Evolutionary conservation across 1,139 yeast genomes (phyloP), one percentile per base, ranked within the genome.

Genomic region (Saccharomyces hybrid): DNA sequence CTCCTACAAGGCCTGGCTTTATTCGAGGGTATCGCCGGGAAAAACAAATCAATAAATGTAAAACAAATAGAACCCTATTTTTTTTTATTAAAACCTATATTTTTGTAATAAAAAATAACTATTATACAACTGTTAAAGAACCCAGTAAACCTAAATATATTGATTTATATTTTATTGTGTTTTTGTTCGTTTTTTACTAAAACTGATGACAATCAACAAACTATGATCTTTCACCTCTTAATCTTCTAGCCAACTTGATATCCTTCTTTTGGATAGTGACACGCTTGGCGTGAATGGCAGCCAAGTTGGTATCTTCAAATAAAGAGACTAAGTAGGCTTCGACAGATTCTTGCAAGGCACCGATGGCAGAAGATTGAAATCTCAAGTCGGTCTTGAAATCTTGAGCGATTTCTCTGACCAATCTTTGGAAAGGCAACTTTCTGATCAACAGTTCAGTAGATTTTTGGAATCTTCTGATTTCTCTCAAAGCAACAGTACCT

Each of bases 401-500:
- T 79, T 90, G 97, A 63, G 97, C 97, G 70, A 90, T 88, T 80
- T 90, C 97, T 79, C 97, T 86, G 61, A 90, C 97, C 74, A 90
- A 85, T 83, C 97, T 88, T 81, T 90, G 97, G 95, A 90, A 90
- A 63, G 97, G 97, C 70, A 90, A 84, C 81, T 90, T 89, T 85
- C 97, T 88, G 79, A 90, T 90, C 76, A 90, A 83, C 60, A 90
- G 82, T 78, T 90, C 97, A 71, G 97, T 90, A 62, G 96, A 87
- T 79, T 90, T 90, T 81, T 90, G 97, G 85, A 90, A 90, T 81
- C 97, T 88, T 86, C 97, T 89, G 74, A 90, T 90, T 82, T 90
- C 97, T 86, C 97, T 90, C 75, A 90, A 87, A 70, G 97, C 97
- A 73, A 90, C 97, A 73, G 97, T 90, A 89, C 97, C 97, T 76